These are phyloP conservation scores for Lecanosticta acicola DNA, from an alignment of 2,329 filamentous ascomycete species.

Conservation along the genomic window DNA sequence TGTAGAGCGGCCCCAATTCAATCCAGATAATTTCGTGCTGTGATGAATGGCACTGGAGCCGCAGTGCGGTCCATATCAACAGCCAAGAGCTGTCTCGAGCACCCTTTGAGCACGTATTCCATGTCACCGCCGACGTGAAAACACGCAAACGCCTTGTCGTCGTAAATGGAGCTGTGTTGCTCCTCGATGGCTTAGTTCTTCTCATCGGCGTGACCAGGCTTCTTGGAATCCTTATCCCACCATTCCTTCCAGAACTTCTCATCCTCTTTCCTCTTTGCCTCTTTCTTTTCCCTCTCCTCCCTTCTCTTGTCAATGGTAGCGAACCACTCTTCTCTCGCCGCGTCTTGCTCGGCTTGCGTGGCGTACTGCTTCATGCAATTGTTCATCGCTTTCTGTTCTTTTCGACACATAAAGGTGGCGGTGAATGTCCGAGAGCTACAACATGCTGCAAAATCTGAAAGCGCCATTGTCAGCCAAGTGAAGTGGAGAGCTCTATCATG, in stretches of 20 bases:
- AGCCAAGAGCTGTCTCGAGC: not conserved
- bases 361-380: conserved; percentile 84
- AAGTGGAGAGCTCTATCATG: too few relatives aligned
- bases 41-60: not conserved
- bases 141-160: too few relatives aligned
- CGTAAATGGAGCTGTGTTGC: too few relatives aligned
- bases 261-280: conserved; percentile 38
- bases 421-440: conserved; percentile 79
- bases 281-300: conserved; percentile 56
- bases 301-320: conserved; percentile 65
- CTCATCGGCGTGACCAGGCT: conserved; percentile 10
- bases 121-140: too few relatives aligned
- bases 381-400: conserved; percentile 82
- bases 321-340: conserved; percentile 91
- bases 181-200: too few relatives aligned
- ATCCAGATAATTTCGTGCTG: not conserved
- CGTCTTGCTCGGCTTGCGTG: conserved; percentile 77
- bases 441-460: conserved; percentile 81
- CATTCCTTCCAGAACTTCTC: conserved; percentile 47
- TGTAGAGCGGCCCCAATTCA: conserved; percentile 3
- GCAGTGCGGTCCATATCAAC: not conserved
- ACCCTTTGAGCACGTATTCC: too few relatives aligned
- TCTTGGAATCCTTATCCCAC: conserved; percentile 41
- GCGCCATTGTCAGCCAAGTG: not conserved
- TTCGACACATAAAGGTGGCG: conserved; percentile 78